A percentile compares a stretch with the other conserved stretches of the same genome.
These are phyloP conservation scores for Brassica juncea DNA, from an alignment of 345 rosid species.

Conservation along the genomic window DNA sequence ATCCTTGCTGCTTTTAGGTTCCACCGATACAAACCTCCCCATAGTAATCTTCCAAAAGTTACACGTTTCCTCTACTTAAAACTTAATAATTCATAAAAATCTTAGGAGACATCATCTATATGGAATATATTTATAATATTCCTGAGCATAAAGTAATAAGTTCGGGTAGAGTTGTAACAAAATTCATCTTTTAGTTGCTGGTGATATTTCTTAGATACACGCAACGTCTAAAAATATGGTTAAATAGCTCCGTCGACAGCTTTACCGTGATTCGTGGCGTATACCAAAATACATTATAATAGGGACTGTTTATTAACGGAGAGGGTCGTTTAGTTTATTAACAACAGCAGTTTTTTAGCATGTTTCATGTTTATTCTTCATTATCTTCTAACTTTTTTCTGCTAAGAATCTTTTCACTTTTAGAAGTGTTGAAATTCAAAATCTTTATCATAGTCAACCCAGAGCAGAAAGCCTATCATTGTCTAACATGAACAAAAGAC, in stretches of 20 bases:
- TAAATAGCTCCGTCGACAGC: constrained; percentile 13
- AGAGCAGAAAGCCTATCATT: not conserved
- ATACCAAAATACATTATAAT: not conserved
- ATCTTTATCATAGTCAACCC: not conserved
- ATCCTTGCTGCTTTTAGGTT: constrained; percentile 34
- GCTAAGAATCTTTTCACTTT: not conserved
- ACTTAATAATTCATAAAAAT: not conserved
- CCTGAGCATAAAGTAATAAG: not conserved
- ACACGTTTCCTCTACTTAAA: constrained; percentile 23
- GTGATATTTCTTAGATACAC: constrained; percentile 22
- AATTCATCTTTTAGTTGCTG: not conserved
- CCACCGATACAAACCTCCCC: constrained; percentile 18
- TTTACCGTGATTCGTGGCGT: not conserved
- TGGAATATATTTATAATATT: not conserved
- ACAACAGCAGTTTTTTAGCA: not conserved
- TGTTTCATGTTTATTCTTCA: constrained; percentile 10
- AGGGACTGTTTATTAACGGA: not conserved
- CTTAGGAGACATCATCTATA: not conserved
- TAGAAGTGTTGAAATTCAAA: not conserved
- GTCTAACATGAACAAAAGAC: not conserved
- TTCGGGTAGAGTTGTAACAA: not conserved
- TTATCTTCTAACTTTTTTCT: not conserved
- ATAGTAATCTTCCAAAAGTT: constrained; percentile 3
- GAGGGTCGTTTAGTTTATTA: not conserved
- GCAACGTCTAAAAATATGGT: constrained; percentile 18